phyloP scores from a whole-genome alignment of 495 filamentous ascomycete genomes.

The Trichoderma orchidacearum region DNA sequence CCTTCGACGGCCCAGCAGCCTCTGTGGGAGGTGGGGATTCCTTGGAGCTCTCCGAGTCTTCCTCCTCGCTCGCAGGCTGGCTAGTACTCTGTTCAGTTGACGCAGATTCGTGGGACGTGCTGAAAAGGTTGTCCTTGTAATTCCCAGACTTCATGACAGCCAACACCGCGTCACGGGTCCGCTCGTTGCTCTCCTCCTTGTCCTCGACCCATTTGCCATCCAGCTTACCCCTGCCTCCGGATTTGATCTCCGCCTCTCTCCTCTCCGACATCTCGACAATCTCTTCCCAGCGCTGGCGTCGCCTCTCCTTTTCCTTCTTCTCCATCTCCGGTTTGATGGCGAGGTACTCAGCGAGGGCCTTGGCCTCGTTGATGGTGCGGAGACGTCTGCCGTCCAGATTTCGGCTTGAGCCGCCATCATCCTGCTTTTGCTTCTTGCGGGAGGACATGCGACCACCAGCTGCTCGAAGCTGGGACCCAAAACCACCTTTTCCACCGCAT shows the following conservation, averaged over 20 bases:
- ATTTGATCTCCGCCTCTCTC: conserved; percentile 63
- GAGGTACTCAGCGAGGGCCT: conserved; percentile 85
- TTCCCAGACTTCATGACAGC: conserved; percentile 58
- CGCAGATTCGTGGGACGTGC: conserved; percentile 25
- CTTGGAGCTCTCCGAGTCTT: conserved; percentile 21
- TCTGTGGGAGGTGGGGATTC: conserved; percentile 20
- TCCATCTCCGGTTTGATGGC: conserved; percentile 97
- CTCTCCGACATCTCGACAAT: conserved; percentile 73
- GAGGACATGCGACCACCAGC: conserved; percentile 96
- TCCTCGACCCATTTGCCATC: conserved; percentile 91
- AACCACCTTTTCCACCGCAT: conserved; percentile 90
- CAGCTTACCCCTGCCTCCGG: conserved; percentile 53
- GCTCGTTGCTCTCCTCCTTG: conserved; percentile 72
- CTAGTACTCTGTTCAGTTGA: conserved; percentile 25
- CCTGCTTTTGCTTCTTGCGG: conserved; percentile 73
- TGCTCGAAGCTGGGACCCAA: conserved; percentile 91
- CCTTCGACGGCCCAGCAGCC: conserved; percentile 9
- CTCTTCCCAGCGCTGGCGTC: conserved; percentile 66
- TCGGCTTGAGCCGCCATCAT: conserved; percentile 74
- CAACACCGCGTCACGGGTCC: conserved; percentile 71
- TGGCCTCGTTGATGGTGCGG: conserved; percentile 86
- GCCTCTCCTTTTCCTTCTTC: conserved; percentile 73
- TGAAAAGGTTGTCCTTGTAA: conserved; percentile 36
- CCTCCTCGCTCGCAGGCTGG: conserved; percentile 20
- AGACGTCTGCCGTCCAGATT: conserved; percentile 88